Percentiles rank a stretch among this genome's conserved stretches.
These are phyloP conservation scores for Aphanocladium album DNA, from an alignment of 2,329 filamentous ascomycete species.

Conservation along the genomic window DNA sequence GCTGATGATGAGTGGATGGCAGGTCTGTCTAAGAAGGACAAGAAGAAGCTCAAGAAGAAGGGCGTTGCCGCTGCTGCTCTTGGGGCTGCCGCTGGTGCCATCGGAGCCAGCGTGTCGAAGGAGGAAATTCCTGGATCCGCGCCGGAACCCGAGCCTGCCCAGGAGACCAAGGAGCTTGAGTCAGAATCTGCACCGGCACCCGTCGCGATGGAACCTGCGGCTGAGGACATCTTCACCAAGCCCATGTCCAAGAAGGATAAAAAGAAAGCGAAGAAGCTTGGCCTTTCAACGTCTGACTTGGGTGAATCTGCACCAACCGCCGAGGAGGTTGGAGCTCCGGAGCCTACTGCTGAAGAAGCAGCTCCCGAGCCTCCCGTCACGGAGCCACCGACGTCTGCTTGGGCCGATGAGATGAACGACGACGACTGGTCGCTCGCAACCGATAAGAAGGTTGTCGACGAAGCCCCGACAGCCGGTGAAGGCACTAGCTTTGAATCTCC, in stretches of 20 bases:
- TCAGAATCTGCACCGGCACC: not conserved
- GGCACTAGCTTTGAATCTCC: slow-evolving; percentile 9
- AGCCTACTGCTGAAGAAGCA: not conserved
- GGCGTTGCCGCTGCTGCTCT: not conserved
- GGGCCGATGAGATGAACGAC: slow-evolving; percentile 18
- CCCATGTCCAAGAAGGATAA: slow-evolving; percentile 31
- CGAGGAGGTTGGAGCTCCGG: not conserved
- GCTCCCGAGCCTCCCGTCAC: not conserved
- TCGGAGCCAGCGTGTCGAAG: not conserved
- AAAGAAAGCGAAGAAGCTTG: slow-evolving; percentile 31
- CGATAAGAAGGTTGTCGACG: not conserved
- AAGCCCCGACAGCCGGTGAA: not conserved
- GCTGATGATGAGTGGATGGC: not conserved
- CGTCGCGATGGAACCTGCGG: not conserved
- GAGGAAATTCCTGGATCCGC: not conserved
- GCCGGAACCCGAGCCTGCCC: not conserved
- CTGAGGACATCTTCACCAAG: slow-evolving; percentile 4
- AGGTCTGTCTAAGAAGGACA: slow-evolving; percentile 22
- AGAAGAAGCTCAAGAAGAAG: slow-evolving; percentile 24
- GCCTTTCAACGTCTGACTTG: not conserved
- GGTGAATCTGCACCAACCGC: slow-evolving; percentile 8
- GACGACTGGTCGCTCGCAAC: not conserved
- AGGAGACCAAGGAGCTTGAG: not conserved
- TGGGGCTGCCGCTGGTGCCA: not conserved
- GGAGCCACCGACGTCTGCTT: not conserved